These are phyloP conservation scores for Fraxinus dipetala DNA, from an alignment of 305 asterid species.

Conservation along the genomic window DNA sequence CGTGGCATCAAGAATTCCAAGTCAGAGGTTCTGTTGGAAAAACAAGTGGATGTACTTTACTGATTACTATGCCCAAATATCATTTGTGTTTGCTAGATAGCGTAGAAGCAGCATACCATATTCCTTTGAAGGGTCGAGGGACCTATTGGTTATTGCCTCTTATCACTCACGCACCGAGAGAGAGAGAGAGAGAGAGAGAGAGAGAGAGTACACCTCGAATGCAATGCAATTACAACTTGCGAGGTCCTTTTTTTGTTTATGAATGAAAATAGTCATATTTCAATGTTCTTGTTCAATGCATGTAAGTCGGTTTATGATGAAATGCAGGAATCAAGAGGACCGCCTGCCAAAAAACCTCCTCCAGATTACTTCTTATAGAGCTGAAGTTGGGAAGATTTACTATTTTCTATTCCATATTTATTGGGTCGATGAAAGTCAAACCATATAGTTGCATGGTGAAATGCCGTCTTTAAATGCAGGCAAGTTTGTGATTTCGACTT, in stretches of 20 bases:
- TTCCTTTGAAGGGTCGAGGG: too few relatives aligned
- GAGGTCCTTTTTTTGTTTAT: neutral
- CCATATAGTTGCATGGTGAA: neutral
- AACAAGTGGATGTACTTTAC: too few relatives aligned
- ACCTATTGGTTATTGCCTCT: too few relatives aligned
- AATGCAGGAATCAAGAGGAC: conserved; percentile 84
- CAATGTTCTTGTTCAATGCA: neutral
- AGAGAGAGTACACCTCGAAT: neutral
- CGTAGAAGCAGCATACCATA: too few relatives aligned
- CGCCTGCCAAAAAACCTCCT: conserved; percentile 68
- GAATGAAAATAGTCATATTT: neutral
- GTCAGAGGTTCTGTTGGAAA: too few relatives aligned
- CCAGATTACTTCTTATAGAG: conserved; percentile 83
- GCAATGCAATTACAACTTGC: neutral
- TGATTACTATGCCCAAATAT: too few relatives aligned
- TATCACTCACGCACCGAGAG: too few relatives aligned
- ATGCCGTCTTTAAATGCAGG: neutral
- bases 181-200: too few relatives aligned
- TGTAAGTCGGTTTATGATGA: conserved; percentile 9
- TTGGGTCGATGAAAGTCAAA: neutral
- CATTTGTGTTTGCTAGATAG: too few relatives aligned
- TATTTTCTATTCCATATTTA: neutral
- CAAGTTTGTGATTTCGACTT: neutral
- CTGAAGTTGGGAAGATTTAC: neutral
- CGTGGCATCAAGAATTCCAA: too few relatives aligned